Base-by-base conservation (phyloP, 345 rosid genomes). In the Clarkia xantiana region DNA sequence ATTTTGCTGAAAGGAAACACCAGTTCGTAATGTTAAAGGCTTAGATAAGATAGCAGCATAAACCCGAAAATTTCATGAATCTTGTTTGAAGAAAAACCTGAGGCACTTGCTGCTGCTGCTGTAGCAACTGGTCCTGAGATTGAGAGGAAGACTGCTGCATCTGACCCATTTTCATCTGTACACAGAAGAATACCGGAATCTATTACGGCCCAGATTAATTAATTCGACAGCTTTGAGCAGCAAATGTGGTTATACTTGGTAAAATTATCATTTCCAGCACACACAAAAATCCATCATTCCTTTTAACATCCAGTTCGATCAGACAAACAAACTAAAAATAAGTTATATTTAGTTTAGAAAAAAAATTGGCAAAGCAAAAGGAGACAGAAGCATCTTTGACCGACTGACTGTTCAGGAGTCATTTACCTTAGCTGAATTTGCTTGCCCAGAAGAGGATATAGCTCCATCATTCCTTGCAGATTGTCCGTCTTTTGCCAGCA, bases 361-460 rank as follows among this genome's bases (percentile, higher is more conserved):
- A 2, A 1, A 1, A 4, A 4, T 29, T 29, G 36, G 36, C 16
- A 14, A 48, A n/a, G 15, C 18, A 38, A 15, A 17, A 16, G 44
- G 11, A 14, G 13, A 25, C 42, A 12, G 11, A 22, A 29, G 39
- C 34, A 20, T 3, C 4, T 29, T 5, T 22, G 25, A 2, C 25
- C 5, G 25, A 22, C 25, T 22, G 25, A 22, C 25, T 22, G 25
- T 2, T 22, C 20, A 13, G 42, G 51, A 36, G 45, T 45, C 41
- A 14, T 16, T 40, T 54, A 79, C 87, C 83, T 75, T 70, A 29
- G 83, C 78, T 3, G 83, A 74, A 58, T 65, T 72, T 62, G 87
- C 70, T 45, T 69, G 77, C 48, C 59, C 60, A 13, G 83, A 81
- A 39, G 75, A 75, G 74, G 76, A 62, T 57, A 68, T 64, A 16